Percentiles rank a stretch among this genome's conserved stretches.
Evolutionary conservation across 352 stramenopile species (phyloP).

Genomic region (Phytopythium sindhum): DNA sequence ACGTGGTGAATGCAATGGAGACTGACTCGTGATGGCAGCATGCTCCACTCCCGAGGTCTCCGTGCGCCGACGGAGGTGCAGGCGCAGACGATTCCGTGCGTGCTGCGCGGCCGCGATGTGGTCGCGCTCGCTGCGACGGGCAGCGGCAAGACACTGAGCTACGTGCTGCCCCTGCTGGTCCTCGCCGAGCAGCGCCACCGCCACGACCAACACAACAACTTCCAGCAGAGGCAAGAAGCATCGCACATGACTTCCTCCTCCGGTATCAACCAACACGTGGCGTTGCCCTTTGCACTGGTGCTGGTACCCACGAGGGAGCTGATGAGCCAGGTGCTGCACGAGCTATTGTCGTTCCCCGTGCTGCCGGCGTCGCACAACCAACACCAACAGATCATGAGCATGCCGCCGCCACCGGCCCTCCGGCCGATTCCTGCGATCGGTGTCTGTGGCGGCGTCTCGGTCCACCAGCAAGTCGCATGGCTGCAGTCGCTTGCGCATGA

Average conservation of each 20-base stretch:
- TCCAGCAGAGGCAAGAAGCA: conserved; percentile 24
- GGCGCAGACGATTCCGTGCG: conserved; percentile 91
- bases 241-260: not conserved
- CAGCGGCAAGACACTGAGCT: conserved; percentile 96
- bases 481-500: conserved; percentile 25
- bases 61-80: conserved; percentile 95
- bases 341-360: conserved; percentile 35
- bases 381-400: not conserved
- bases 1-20: not conserved
- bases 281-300: conserved; percentile 68
- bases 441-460: conserved; percentile 40
- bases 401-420: not conserved
- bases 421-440: conserved; percentile 25
- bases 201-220: conserved; percentile 47
- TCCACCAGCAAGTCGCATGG: conserved; percentile 28
- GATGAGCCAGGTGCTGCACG: conserved; percentile 91
- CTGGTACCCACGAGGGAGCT: conserved; percentile 96
- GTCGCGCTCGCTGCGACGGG: conserved; percentile 93
- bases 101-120: conserved; percentile 88
- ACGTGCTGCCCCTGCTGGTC: conserved; percentile 89
- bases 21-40: not conserved
- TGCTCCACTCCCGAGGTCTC: conserved; percentile 38
- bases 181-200: conserved; percentile 16
- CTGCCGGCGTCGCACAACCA: not conserved
- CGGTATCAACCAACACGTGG: not conserved